Conservation (phyloP, 2,329 filamentous ascomycete genomes). For the Penicillium psychrosexuale region DNA sequence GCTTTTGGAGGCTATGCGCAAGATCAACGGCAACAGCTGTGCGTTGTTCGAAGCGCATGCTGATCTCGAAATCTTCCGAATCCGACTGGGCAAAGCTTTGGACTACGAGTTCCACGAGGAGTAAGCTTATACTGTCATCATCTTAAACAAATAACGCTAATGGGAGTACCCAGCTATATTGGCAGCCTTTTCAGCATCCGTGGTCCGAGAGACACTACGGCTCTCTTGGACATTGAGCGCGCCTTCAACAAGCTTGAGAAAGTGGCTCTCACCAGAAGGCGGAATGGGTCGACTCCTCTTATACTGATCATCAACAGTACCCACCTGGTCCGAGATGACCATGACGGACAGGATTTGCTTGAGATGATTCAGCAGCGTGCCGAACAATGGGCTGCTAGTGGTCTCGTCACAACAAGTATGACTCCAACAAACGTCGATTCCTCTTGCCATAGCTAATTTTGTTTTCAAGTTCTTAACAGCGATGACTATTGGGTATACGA, state of each 20-base stretch:
- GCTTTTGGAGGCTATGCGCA: conserved; percentile 92
- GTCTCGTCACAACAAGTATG: conserved; percentile 69
- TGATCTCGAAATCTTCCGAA: conserved; percentile 90
- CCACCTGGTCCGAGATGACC: conserved; percentile 85
- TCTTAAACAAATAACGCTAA: conserved; percentile 7
- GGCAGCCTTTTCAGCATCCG: conserved; percentile 93
- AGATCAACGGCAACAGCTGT: conserved; percentile 81
- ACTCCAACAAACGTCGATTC: neutral
- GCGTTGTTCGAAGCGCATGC: conserved; percentile 97
- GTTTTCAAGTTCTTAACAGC: conserved; percentile 74
- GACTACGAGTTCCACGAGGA: conserved; percentile 98
- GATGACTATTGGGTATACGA: conserved; percentile 99
- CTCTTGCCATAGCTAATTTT: neutral
- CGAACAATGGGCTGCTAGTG: conserved; percentile 92
- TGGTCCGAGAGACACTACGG: conserved; percentile 86
- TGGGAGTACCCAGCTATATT: conserved; percentile 52
- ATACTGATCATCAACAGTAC: conserved; percentile 94
- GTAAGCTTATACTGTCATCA: conserved; percentile 49
- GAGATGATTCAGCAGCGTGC: conserved; percentile 94
- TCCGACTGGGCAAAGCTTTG: conserved; percentile 85
- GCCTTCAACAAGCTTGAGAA: conserved; percentile 98
- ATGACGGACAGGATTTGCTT: conserved; percentile 87
- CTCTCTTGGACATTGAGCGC: conserved; percentile 89
- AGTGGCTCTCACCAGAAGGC: conserved; percentile 68
- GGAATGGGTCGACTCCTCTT: conserved; percentile 63